Conservation (phyloP, 106 monocot genomes). For the Dendrobium huoshanense region DNA sequence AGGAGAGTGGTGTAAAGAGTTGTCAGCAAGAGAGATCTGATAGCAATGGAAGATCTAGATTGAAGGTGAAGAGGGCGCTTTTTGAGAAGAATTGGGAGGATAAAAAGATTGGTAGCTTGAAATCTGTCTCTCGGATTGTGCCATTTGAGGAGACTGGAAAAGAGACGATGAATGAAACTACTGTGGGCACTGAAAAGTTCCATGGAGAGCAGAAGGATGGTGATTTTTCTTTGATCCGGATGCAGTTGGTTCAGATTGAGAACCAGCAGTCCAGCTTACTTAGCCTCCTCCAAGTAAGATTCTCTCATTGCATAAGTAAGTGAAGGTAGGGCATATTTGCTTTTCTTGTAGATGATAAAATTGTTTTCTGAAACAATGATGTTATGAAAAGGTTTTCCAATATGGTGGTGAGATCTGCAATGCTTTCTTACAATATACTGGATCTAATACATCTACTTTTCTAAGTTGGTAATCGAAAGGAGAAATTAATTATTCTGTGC, state of each 20-base stretch:
- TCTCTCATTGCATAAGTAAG: background rate
- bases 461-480: too few species aligned
- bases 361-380: too few species aligned
- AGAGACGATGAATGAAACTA: constrained; percentile 17
- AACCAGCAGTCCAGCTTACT: constrained; percentile 73
- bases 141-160: constrained; percentile 39
- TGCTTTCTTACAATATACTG: too few species aligned
- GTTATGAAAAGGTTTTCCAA: too few species aligned
- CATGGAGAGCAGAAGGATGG: constrained; percentile 21
- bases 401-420: too few species aligned
- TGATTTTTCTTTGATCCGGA: constrained; percentile 61
- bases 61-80: constrained; percentile 29
- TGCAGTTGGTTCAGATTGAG: constrained; percentile 91
- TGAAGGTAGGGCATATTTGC: too few species aligned
- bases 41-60: constrained; percentile 13
- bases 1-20: constrained; percentile 7
- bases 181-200: constrained; percentile 13
- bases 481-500: too few species aligned
- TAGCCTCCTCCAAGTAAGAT: constrained; percentile 78
- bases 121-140: constrained; percentile 36
- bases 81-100: constrained; percentile 46
- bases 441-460: too few species aligned
- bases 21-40: background rate
- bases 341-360: too few species aligned
- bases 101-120: constrained; percentile 30